Percentiles rank a stretch among this genome's conserved stretches.
Evolutionary conservation across 352 stramenopile genomes (phyloP).

Genomic region (Globisporangium megalacanthum): DNA sequence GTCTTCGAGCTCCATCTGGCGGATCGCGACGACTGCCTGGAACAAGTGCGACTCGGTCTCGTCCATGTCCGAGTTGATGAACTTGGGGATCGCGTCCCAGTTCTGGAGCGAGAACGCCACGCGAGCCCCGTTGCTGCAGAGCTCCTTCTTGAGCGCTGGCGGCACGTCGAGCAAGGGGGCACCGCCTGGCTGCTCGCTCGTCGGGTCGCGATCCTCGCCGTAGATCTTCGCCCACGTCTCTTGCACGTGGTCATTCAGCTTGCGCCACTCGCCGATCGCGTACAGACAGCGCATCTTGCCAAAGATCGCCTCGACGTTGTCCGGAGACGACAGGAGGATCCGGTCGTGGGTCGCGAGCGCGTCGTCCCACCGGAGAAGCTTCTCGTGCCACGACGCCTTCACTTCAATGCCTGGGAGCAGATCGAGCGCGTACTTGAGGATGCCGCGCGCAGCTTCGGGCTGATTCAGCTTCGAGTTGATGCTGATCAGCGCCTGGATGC

Average conservation of each 20-base stretch:
- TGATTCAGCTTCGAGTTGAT: slow-evolving; percentile 98
- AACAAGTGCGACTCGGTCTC: slow-evolving; percentile 82
- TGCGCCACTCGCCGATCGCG: slow-evolving; percentile 96
- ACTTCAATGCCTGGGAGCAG: slow-evolving; percentile 77
- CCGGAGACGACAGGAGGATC: slow-evolving; percentile 49
- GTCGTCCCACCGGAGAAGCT: slow-evolving; percentile 97
- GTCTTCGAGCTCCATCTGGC: slow-evolving; percentile 90
- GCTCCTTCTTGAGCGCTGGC: slow-evolving; percentile 76
- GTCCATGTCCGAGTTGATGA: slow-evolving; percentile 87
- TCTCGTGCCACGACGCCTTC: slow-evolving; percentile 97
- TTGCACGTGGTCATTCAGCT: slow-evolving; percentile 91
- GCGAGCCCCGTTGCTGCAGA: slow-evolving; percentile 75
- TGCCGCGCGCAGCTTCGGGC: slow-evolving; percentile 97
- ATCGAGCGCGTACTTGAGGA: slow-evolving; percentile 92
- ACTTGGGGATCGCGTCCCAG: slow-evolving; percentile 81
- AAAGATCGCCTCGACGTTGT: slow-evolving; percentile 95
- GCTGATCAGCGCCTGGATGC: slow-evolving; percentile 97
- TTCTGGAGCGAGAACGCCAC: slow-evolving; percentile 83
- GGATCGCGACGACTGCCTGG: slow-evolving; percentile 92
- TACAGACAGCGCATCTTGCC: slow-evolving; percentile 99
- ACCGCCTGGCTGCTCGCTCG: slow-evolving; percentile 25
- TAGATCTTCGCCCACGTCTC: slow-evolving; percentile 87
- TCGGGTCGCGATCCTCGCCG: slow-evolving; percentile 38
- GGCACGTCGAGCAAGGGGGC: slow-evolving; percentile 68
- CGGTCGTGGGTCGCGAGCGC: slow-evolving; percentile 93